Percentiles rank a stretch among this genome's conserved stretches.
Conservation (phyloP, 176 grass and related monocot species). For the Phoenix roebelenii region DNA sequence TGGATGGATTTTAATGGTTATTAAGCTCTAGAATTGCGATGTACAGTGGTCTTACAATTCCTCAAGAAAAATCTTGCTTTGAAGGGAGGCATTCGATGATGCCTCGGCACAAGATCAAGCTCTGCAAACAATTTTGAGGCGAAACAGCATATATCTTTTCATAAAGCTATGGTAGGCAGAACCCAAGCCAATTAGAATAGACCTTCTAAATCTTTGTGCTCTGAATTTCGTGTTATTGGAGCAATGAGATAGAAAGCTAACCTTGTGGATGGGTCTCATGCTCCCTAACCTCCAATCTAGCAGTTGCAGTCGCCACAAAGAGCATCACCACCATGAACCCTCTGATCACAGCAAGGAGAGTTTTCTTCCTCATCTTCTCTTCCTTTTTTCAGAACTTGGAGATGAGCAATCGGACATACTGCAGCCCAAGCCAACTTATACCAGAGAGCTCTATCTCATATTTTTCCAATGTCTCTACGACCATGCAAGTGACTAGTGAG, state of each 20-base stretch:
- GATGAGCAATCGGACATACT: background rate
- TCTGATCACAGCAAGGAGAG: background rate
- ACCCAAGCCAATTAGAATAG: no score
- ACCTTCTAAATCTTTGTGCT: background rate
- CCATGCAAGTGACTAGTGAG: no score
- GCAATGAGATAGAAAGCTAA: background rate
- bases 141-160: no score
- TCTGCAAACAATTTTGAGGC: no score
- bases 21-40: no score
- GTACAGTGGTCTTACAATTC: no score
- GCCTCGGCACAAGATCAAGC: no score
- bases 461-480: background rate
- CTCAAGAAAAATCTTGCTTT: no score
- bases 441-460: background rate
- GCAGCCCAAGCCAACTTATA: background rate
- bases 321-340: background rate
- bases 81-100: no score
- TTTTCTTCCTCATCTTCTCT: background rate
- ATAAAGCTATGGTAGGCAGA: no score
- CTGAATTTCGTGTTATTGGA: background rate
- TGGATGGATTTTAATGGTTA: no score
- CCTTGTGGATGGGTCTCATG: slow-evolving; percentile 6
- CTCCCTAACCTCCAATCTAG: background rate
- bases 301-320: background rate
- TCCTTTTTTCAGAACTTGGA: background rate